These are phyloP conservation scores for Fomitopsis pulvina DNA, from an alignment of 768 basidiomycete species.

Conservation along the genomic window DNA sequence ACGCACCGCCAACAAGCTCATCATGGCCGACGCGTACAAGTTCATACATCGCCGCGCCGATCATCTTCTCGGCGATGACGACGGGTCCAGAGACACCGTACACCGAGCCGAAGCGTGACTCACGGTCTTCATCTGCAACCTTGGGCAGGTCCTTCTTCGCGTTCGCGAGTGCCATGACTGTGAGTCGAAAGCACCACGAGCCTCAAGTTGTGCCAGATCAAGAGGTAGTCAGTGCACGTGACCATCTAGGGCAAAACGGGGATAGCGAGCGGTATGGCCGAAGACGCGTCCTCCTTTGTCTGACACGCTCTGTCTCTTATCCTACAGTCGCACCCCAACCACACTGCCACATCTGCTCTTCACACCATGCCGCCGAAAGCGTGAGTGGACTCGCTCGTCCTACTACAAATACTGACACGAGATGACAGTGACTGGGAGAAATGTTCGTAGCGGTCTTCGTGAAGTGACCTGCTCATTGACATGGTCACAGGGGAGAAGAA, in stretches of 20 bases:
- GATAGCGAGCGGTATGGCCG: background rate
- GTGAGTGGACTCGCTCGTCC: constrained; percentile 39
- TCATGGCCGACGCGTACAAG: constrained; percentile 98
- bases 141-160: constrained; percentile 84
- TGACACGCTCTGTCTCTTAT: constrained; percentile 7
- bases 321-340: constrained; percentile 14
- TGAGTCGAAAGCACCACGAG: background rate
- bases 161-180: constrained; percentile 83
- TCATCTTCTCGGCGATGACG: constrained; percentile 96
- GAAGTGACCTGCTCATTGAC: constrained; percentile 3
- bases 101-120: constrained; percentile 82
- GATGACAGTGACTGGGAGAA: constrained; percentile 92
- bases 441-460: constrained; percentile 46
- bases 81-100: constrained; percentile 98
- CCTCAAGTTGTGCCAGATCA: background rate
- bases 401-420: constrained; percentile 7
- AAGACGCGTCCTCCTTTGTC: constrained; percentile 22
- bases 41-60: constrained; percentile 94
- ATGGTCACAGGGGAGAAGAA: constrained; percentile 68
- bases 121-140: constrained; percentile 86
- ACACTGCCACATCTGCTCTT: constrained; percentile 13
- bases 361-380: constrained; percentile 86
- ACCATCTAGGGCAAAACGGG: background rate
- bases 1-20: constrained; percentile 91
- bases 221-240: constrained; percentile 2